Evolutionary conservation across 768 basidiomycete species (phyloP).

Genomic region (Chalciporus sphaerocephalus): DNA sequence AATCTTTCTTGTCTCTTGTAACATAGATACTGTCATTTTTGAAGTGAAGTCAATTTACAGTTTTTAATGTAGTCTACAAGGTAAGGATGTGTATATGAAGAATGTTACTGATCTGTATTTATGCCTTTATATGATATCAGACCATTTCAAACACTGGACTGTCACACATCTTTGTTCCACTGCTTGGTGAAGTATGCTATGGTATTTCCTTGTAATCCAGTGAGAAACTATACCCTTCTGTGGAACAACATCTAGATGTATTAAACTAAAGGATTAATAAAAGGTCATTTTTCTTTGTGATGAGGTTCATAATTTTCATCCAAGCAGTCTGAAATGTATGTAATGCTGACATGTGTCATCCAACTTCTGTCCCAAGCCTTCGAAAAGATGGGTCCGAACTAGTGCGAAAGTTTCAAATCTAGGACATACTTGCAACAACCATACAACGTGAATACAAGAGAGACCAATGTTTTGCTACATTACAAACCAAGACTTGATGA

Average conservation of each 20-base stretch:
- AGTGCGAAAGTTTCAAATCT: too few species aligned
- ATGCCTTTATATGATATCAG: constrained; percentile 26
- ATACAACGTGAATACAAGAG: neutral
- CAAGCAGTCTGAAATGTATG: too few species aligned
- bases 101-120: too few species aligned
- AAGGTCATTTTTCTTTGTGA: too few species aligned
- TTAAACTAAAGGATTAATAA: too few species aligned
- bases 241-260: constrained; percentile 33
- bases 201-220: neutral
- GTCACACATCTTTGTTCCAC: constrained; percentile 35
- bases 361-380: neutral
- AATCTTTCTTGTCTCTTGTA: too few species aligned
- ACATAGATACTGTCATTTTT: too few species aligned
- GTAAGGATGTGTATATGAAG: too few species aligned
- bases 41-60: too few species aligned
- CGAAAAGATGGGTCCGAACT: neutral
- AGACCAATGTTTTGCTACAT: neutral
- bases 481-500: neutral
- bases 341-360: too few species aligned
- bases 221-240: constrained; percentile 1
- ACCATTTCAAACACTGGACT: constrained; percentile 31
- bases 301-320: too few species aligned
- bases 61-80: too few species aligned
- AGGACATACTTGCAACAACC: neutral
- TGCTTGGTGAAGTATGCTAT: constrained; percentile 28